Conservation (phyloP, 768 basidiomycete species). For the Mycena floridula region DNA sequence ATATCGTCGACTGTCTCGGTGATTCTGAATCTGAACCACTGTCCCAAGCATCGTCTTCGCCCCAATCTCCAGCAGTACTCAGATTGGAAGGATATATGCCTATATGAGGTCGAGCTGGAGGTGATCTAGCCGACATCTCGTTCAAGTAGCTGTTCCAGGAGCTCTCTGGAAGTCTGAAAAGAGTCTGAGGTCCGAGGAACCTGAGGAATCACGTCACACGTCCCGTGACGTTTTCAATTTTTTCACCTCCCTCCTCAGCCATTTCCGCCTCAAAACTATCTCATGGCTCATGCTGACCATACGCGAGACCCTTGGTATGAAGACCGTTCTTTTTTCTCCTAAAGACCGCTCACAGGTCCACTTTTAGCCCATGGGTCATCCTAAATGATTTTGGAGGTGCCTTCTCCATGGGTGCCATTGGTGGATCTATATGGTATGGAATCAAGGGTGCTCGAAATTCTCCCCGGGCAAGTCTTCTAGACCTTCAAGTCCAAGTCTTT, state of each 20-base stretch:
- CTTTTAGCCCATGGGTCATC: conserved; percentile 89
- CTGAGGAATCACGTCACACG: too few relatives aligned
- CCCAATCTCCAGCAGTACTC: conserved; percentile 53
- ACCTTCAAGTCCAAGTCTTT: not conserved
- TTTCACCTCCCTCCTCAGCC: not conserved
- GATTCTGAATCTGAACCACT: conserved; percentile 76
- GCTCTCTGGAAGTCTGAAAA: too few relatives aligned
- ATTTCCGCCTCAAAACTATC: too few relatives aligned
- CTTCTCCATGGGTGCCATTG: conserved; percentile 96
- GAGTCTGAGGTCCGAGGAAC: too few relatives aligned
- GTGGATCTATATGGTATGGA: conserved; percentile 98
- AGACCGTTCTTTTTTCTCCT: not conserved
- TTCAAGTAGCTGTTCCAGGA: too few relatives aligned
- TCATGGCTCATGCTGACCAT: conserved; percentile 91
- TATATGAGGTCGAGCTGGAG: conserved; percentile 70
- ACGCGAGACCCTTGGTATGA: conserved; percentile 87
- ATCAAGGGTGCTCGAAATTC: conserved; percentile 98
- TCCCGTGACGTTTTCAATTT: not conserved
- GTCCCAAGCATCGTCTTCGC: conserved; percentile 87
- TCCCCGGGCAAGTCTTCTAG: conserved; percentile 65
- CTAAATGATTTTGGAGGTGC: conserved; percentile 98
- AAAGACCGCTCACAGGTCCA: not conserved
- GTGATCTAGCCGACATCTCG: too few relatives aligned
- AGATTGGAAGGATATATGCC: conserved; percentile 50
- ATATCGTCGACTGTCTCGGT: conserved; percentile 45